phyloP scores from a whole-genome alignment of 768 basidiomycete genomes.

The Tricholoma hemisulphureum region DNA sequence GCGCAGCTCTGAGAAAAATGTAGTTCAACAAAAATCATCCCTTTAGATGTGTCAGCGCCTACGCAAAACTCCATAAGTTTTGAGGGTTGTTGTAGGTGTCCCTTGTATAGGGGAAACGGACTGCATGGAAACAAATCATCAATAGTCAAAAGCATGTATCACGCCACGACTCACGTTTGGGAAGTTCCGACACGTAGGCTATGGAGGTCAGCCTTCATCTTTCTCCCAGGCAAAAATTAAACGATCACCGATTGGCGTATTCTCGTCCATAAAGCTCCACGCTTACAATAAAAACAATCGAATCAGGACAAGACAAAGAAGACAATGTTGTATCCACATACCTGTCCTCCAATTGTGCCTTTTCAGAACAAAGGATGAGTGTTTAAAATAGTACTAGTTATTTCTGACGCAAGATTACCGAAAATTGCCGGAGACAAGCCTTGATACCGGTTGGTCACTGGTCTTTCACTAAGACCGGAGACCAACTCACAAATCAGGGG shows the following conservation, averaged over 20 bases:
- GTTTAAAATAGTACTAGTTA: not conserved
- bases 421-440: conserved; percentile 44
- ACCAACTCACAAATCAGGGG: conserved; percentile 40
- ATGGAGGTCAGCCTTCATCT: not conserved
- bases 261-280: conserved; percentile 44
- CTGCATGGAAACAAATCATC: conserved; percentile 31
- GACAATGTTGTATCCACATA: conserved; percentile 12
- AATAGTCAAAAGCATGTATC: too few species aligned
- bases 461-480: not conserved
- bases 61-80: conserved; percentile 58
- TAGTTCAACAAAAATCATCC: not conserved
- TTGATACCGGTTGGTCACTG: conserved; percentile 11
- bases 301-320: not conserved
- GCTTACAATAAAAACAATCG: conserved; percentile 24
- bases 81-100: conserved; percentile 67
- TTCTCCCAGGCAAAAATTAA: not conserved
- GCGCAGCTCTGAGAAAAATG: conserved; percentile 1
- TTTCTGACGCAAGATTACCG: conserved; percentile 24
- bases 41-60: conserved; percentile 13
- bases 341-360: conserved; percentile 52
- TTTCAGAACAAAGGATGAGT: not conserved
- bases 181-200: conserved; percentile 45
- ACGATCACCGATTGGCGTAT: conserved; percentile 37
- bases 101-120: conserved; percentile 58
- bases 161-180: conserved; percentile 31